Conservation (phyloP, 177 flowering plant genomes). For the Vitis hybrid region DNA sequence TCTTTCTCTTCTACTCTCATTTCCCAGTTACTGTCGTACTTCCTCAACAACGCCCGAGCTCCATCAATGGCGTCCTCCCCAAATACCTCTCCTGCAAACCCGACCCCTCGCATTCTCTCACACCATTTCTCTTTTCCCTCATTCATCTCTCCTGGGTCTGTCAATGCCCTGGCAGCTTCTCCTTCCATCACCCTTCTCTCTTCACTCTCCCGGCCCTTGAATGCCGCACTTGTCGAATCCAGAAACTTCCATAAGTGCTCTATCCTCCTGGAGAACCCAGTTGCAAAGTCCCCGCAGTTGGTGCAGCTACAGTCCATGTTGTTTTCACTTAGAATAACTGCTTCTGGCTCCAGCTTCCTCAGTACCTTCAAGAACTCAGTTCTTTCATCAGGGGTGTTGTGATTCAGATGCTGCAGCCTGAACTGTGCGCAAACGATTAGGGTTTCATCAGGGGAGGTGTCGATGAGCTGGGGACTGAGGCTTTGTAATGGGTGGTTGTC, state of each 20-base stretch:
- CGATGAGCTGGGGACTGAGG: slow-evolving; percentile 37
- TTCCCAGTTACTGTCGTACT: slow-evolving; percentile 77
- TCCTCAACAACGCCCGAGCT: slow-evolving; percentile 64
- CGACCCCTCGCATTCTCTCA: slow-evolving; percentile 55
- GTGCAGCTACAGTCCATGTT: slow-evolving; percentile 59
- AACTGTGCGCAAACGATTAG: slow-evolving; percentile 68
- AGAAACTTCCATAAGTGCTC: slow-evolving; percentile 72
- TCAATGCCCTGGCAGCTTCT: slow-evolving; percentile 61
- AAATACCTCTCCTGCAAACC: slow-evolving; percentile 47
- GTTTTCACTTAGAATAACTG: slow-evolving; percentile 65
- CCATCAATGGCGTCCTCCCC: slow-evolving; percentile 69
- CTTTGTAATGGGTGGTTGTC: slow-evolving; percentile 42
- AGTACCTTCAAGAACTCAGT: slow-evolving; percentile 39
- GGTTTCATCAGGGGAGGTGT: slow-evolving; percentile 41
- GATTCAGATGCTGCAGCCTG: slow-evolving; percentile 61
- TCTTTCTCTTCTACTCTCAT: slow-evolving; percentile 60
- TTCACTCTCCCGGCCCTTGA: slow-evolving; percentile 70
- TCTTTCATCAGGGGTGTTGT: slow-evolving; percentile 45
- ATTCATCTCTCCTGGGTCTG: slow-evolving; percentile 49
- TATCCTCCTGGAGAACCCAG: slow-evolving; percentile 49
- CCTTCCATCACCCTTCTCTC: slow-evolving; percentile 74
- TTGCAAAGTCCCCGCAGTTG: slow-evolving; percentile 51
- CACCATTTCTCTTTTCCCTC: slow-evolving; percentile 71
- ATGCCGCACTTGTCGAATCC: slow-evolving; percentile 77
- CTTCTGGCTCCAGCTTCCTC: slow-evolving; percentile 51